Evolutionary conservation across 192 early-diverging fungal genomes (phyloP), one percentile per base, ranked within the genome.

Genomic region (Podila horticola): DNA sequence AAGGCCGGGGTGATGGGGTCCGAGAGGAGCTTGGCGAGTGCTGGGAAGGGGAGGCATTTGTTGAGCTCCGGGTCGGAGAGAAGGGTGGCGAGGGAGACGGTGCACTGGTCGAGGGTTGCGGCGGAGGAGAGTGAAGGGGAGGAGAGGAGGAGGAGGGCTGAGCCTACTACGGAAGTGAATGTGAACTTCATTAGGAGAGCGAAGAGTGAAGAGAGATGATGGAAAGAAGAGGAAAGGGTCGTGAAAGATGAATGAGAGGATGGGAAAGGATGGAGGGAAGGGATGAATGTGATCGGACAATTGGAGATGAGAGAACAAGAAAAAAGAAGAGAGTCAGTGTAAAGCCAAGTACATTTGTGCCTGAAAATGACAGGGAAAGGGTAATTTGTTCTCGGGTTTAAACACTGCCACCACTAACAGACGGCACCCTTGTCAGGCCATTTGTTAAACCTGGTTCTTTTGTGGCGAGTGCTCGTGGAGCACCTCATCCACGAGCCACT

Each of bases 31-130:
- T 13, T 13, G 15, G 77, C 55, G 57, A 81, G 48, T 29, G 69
- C 26, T 24, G 57, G 51, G 51, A 81, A 34, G 26, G 77, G 77
- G 11, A 81, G 31, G 50, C 75, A 81, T 29, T 34, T 33, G 62
- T 72, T 81, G 51, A 81, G 71, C 10, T 71, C 71, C 0, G 70
- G 69, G 66, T 81, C 71, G 24, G 55, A 33, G 12, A 73, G 4
- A 9, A 81, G 67, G 11, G 50, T 8, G 8, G 67, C 71, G 20
- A 81, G 62, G 4, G 55, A 45, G 62, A 81, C 41, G 29, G 57
- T 49, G 67, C 77, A 81, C n/a, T 67, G 71, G 71, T 81, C 77
- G 11, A 67, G 33, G 24, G 36, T 33, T 57, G 70, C 60, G 11
- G 26, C 17, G 22, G 59, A 29, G 11, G 55, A 48, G 26, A 61